Base-by-base conservation (phyloP, 495 filamentous ascomycete species). In the Glutinoglossum americanum region DNA sequence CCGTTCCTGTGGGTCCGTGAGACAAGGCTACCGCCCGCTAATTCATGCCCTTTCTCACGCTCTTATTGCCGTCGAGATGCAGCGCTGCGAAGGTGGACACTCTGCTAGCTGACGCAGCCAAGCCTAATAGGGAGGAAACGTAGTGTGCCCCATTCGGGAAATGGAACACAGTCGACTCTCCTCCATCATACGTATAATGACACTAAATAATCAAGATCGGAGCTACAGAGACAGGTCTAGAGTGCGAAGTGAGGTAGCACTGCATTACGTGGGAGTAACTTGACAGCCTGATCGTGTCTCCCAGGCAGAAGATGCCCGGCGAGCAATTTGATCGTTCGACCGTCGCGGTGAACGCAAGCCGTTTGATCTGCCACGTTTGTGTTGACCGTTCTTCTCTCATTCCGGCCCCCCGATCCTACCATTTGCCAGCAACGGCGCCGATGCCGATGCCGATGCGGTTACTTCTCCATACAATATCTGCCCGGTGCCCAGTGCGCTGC, bases 301-400 rank as follows among this genome's bases (percentile, higher is more conserved):
- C 41, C n/a, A n/a, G 13, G 41, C 9, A 4, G 37, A 39, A 39
- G 37, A 39, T 39, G 37, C 15, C 13, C 37, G 37, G 7, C 37
- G 30, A 39, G 37, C 37, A 39, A 15, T 21, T 45, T 10, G 41
- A 45, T 45, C 41, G 41, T 21, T 45, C 41, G 41, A 23, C 17
- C 1, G 1, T 4, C 17, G 41, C 55, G 55, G 27, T 33, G 55
- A 44, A 57, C 51, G 17, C 28, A 53, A 53, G 49, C 49, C 49
- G 49, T 53, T 51, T 53, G 49, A 53, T 53, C 49, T 53, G 49
- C 49, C 49, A 53, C 49, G 49, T 53, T 53, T 53, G 49, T 28
- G 23, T 17, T 8, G 37, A 11, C 37, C 37, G 37, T 17, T 45
- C 41, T 45, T 19, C n/a, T 45, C 2, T 21, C 41, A 41, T 41